phyloP scores from a whole-genome alignment of 768 basidiomycete genomes.

The Kwoniella mangroviensis region DNA sequence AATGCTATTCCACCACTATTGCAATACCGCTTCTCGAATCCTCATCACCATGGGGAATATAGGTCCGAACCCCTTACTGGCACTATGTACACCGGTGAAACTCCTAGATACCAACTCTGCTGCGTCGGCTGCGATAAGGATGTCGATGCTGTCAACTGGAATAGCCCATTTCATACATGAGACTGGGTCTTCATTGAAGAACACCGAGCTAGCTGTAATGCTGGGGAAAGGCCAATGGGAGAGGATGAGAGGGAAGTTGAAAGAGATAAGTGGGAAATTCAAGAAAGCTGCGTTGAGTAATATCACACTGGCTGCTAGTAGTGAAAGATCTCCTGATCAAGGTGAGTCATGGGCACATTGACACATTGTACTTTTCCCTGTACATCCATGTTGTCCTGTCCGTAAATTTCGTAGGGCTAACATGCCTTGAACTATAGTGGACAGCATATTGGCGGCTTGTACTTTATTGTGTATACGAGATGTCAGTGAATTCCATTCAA shows the following conservation, averaged over 20 bases:
- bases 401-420: background rate
- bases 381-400: background rate
- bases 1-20: constrained; percentile 44
- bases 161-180: constrained; percentile 41
- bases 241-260: constrained; percentile 20
- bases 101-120: constrained; percentile 43
- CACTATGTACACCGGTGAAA: constrained; percentile 38
- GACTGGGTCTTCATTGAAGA: constrained; percentile 10
- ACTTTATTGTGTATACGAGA: constrained; percentile 43
- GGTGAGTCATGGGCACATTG: constrained; percentile 24
- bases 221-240: constrained; percentile 27
- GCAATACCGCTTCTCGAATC: constrained; percentile 34
- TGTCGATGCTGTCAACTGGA: constrained; percentile 46
- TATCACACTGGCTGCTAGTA: constrained; percentile 31
- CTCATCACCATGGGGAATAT: constrained; percentile 49
- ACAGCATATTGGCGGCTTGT: constrained; percentile 43
- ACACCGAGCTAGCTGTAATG: background rate
- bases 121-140: constrained; percentile 43
- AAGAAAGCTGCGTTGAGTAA: constrained; percentile 39
- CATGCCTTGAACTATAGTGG: constrained; percentile 21
- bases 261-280: constrained; percentile 39
- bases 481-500: constrained; percentile 21
- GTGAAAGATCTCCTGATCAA: constrained; percentile 22
- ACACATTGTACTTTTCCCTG: background rate
- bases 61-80: constrained; percentile 45